phyloP scores from a whole-genome alignment of 2,329 filamentous ascomycete species.

The Lasiodiplodia sp. region DNA sequence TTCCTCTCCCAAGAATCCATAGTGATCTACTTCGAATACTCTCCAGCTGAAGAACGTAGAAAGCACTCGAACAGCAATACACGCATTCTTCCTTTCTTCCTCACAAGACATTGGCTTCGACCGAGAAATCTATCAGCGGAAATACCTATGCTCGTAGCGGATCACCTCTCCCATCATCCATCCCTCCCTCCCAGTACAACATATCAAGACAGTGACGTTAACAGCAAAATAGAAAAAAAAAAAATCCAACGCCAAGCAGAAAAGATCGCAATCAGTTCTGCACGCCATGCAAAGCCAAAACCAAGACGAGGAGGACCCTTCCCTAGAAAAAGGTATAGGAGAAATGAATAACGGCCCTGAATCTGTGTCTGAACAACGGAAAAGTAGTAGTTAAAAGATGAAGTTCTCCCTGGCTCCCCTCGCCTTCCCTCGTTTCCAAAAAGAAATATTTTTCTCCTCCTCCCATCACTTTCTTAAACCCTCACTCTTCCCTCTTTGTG shows the following conservation, averaged over 20 bases:
- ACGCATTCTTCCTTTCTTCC: neutral
- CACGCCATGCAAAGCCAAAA: neutral
- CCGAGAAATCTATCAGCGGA: too few relatives aligned
- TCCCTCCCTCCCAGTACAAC: neutral
- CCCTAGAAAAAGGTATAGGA: neutral
- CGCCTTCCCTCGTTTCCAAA: neutral
- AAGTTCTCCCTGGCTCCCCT: neutral
- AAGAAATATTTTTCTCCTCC: neutral
- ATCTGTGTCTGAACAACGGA: neutral
- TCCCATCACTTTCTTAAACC: neutral
- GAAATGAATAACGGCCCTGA: neutral
- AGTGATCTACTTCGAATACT: neutral
- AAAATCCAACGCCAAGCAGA: neutral
- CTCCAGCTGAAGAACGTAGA: neutral
- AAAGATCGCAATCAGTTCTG: slow-evolving; percentile 30
- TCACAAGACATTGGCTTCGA: neutral
- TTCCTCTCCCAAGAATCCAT: too few relatives aligned
- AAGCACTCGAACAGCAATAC: neutral
- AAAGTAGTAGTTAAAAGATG: neutral
- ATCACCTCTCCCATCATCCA: too few relatives aligned
- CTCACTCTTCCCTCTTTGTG: slow-evolving; percentile 14
- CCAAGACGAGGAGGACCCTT: neutral
- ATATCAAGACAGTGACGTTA: neutral
- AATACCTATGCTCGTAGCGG: too few relatives aligned
- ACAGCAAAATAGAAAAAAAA: too few relatives aligned